Conservation (phyloP, 1,284 basidiomycete species). For the Chalciporus sp. region DNA sequence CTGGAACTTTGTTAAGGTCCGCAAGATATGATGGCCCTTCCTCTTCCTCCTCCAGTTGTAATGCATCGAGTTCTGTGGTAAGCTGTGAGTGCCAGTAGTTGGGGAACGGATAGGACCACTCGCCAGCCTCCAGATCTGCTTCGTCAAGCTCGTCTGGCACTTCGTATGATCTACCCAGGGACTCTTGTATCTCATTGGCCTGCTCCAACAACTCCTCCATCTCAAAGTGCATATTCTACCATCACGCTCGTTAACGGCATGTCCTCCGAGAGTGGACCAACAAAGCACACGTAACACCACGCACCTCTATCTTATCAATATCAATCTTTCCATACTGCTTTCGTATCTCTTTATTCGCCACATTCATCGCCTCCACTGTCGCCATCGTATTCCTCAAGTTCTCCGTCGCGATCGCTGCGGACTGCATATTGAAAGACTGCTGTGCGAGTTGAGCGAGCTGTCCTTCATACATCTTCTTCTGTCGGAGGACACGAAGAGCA, state of each 20-base stretch:
- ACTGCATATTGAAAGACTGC: conserved; percentile 99
- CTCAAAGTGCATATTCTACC: conserved; percentile 89
- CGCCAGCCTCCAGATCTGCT: conserved; percentile 94
- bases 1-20: conserved; percentile 84
- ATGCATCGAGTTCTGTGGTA: conserved; percentile 80
- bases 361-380: conserved; percentile 97
- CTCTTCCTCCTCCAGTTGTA: conserved; percentile 86
- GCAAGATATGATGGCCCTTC: conserved; percentile 85
- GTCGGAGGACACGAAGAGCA: conserved; percentile 92
- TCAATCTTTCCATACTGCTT: conserved; percentile 98
- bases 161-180: conserved; percentile 90
- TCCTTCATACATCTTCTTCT: conserved; percentile 95
- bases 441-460: conserved; percentile 92
- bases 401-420: conserved; percentile 93
- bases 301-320: conserved; percentile 97
- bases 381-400: conserved; percentile 99
- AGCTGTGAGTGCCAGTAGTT: conserved; percentile 7
- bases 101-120: conserved; percentile 28
- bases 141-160: conserved; percentile 99
- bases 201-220: conserved; percentile 99
- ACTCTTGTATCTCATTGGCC: conserved; percentile 97
- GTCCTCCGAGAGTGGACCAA: background rate
- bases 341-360: conserved; percentile 96
- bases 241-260: background rate
- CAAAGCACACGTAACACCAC: conserved; percentile 22